Percentiles rank a stretch among this genome's conserved stretches.
These are phyloP conservation scores for Flammula alnicola DNA, from an alignment of 1,284 basidiomycete genomes.

Conservation along the genomic window DNA sequence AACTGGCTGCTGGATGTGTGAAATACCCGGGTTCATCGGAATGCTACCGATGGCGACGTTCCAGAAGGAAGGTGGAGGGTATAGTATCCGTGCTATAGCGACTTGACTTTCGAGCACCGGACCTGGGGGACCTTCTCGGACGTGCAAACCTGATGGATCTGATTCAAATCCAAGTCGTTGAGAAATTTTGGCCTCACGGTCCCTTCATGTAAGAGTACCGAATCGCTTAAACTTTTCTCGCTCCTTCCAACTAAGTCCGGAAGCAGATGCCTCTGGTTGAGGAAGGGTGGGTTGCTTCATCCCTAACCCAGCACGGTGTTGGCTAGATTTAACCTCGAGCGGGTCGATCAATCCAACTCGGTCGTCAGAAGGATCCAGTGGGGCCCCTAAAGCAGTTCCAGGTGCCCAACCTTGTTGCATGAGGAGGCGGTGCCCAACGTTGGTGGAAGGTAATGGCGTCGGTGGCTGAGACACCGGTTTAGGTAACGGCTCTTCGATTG, in stretches of 20 bases:
- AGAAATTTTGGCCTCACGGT: no score
- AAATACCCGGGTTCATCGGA: no score
- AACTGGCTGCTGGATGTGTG: no score
- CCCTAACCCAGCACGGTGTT: conserved; percentile 60
- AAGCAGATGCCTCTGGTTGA: not conserved
- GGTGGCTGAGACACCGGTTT: conserved; percentile 41
- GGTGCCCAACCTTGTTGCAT: conserved; percentile 78
- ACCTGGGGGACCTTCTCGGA: no score
- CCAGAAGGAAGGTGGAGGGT: no score
- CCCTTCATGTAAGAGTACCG: no score
- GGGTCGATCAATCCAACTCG: conserved; percentile 57
- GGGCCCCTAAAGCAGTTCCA: conserved; percentile 59
- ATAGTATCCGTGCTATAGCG: no score
- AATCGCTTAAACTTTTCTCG: conserved; percentile 26
- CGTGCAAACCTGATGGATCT: no score
- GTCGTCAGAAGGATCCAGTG: conserved; percentile 30
- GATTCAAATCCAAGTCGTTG: no score
- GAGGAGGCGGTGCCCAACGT: conserved; percentile 69
- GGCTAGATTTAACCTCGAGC: conserved; percentile 47
- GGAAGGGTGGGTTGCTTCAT: conserved; percentile 28
- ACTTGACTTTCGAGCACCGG: no score
- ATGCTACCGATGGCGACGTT: no score
- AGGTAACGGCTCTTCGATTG: conserved; percentile 9
- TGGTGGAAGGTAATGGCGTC: conserved; percentile 53
- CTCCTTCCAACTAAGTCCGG: conserved; percentile 25